Evolutionary conservation across 2,329 filamentous ascomycete species (phyloP), one percentile per base, ranked within the genome.

Genomic region (Chaetomium sp.): DNA sequence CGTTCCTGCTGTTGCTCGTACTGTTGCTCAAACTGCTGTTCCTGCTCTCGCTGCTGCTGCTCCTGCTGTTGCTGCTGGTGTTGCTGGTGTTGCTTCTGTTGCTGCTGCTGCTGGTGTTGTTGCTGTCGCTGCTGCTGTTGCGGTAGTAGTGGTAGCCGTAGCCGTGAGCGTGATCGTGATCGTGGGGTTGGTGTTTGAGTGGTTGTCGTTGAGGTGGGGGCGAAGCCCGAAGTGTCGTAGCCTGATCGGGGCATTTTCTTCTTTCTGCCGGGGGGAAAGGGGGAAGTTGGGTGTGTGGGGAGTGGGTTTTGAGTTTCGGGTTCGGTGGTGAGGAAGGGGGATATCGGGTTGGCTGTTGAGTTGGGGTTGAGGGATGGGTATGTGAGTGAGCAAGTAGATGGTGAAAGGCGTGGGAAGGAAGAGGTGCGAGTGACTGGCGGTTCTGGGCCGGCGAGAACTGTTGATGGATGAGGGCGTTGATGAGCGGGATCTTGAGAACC

Each of bases 241-340:
- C 51, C 51, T 47, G 51, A 53, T 7, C 51, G 41, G 11, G 49
- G 51, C 51, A 53, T 53, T 2, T 6, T 41, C 38, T 5, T 10
- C 14, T 11, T 5, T n/a, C n/a, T n/a, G n/a, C n/a, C n/a, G n/a
- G n/a, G n/a, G 19, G 19, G 19, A 27, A 3, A 27, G 19, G 19
- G 19, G 19, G 19, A 27, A 27, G n/a, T 14, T 11, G 44, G 27
- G 2, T 33, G 43, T 10, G 6, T 4, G 43, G 27, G 27, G 5
- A 27, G 14, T 45, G 43, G 19, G 43, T 45, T 14, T 3, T 45
- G 27, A 12, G 27, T 45, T 33, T 19, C 3, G 14, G 10, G 9
- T 9, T 10, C 3, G 27, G 19, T 8, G 42, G 6, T 5, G 42
- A 10, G 19, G 19, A 9, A 5, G 19, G 42, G 10, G 8, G 42